Evolutionary conservation across 768 basidiomycete species (phyloP).

Genomic region (Amanita muscaria): DNA sequence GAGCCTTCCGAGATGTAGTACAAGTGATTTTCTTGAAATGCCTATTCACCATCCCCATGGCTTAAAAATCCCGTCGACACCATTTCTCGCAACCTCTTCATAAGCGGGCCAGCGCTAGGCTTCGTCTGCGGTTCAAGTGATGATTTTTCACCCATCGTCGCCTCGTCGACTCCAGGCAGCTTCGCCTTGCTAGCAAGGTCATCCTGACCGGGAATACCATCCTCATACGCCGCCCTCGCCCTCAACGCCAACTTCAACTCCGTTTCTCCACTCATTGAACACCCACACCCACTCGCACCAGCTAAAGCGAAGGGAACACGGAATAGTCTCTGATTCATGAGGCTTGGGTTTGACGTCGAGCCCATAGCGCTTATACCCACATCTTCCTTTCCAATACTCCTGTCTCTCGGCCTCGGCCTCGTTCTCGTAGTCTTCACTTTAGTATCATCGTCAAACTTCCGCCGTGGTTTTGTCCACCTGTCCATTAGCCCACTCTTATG

Average conservation of each 20-base stretch:
- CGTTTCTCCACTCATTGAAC: conserved; percentile 52
- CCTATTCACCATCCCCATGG: too few relatives aligned
- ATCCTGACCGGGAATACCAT: conserved; percentile 11
- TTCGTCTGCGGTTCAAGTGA: conserved; percentile 12
- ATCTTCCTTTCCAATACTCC: too few relatives aligned
- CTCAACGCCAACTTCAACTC: conserved; percentile 49
- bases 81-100: conserved; percentile 27
- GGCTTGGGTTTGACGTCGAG: neutral
- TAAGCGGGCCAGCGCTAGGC: conserved; percentile 23
- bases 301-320: conserved; percentile 8
- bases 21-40: too few relatives aligned
- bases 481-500: too few relatives aligned
- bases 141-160: neutral
- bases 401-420: too few relatives aligned
- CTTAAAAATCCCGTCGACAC: conserved; percentile 6
- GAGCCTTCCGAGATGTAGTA: neutral
- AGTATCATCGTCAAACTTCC: too few relatives aligned
- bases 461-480: too few relatives aligned
- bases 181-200: neutral
- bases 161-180: too few relatives aligned
- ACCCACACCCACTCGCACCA: conserved; percentile 34
- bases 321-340: conserved; percentile 1
- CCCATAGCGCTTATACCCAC: too few relatives aligned
- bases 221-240: conserved; percentile 21
- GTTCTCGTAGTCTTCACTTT: too few relatives aligned